Evolutionary conservation across 2,329 filamentous ascomycete species (phyloP).

Genomic region (Nectriaceae sp.): DNA sequence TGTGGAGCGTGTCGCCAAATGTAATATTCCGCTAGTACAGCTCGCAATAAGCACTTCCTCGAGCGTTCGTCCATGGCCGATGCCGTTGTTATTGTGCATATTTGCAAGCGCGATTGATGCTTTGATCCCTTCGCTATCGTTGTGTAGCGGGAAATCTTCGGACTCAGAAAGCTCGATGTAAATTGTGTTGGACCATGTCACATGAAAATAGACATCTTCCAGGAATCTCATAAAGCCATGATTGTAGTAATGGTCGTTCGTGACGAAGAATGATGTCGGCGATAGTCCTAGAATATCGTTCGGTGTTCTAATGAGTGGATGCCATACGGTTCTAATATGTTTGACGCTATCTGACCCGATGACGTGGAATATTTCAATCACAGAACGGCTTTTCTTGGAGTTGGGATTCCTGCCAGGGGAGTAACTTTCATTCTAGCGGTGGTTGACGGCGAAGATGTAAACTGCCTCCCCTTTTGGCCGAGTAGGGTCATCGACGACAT

Average conservation of each 20-base stretch:
- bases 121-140: slow-evolving; percentile 23
- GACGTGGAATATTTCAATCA: slow-evolving; percentile 59
- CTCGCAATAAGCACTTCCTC: slow-evolving; percentile 46
- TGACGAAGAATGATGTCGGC: slow-evolving; percentile 54
- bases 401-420: slow-evolving; percentile 14
- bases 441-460: slow-evolving; percentile 64
- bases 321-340: slow-evolving; percentile 54
- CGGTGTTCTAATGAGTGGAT: slow-evolving; percentile 56
- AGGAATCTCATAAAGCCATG: slow-evolving; percentile 47
- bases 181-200: slow-evolving; percentile 52
- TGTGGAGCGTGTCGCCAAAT: slow-evolving; percentile 37
- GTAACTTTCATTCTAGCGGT: slow-evolving; percentile 42
- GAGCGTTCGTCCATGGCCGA: slow-evolving; percentile 48
- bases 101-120: slow-evolving; percentile 44
- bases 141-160: slow-evolving; percentile 3
- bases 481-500: slow-evolving; percentile 53
- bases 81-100: slow-evolving; percentile 58
- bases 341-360: slow-evolving; percentile 41
- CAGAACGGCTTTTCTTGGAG: slow-evolving; percentile 42
- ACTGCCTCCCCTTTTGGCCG: slow-evolving; percentile 40
- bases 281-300: slow-evolving; percentile 57
- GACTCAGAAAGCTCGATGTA: slow-evolving; percentile 40
- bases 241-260: slow-evolving; percentile 59
- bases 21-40: slow-evolving; percentile 47
- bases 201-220: slow-evolving; percentile 45